Base-by-base conservation (phyloP, 1,139 yeast species). In the Suhomyces choctaworum region DNA sequence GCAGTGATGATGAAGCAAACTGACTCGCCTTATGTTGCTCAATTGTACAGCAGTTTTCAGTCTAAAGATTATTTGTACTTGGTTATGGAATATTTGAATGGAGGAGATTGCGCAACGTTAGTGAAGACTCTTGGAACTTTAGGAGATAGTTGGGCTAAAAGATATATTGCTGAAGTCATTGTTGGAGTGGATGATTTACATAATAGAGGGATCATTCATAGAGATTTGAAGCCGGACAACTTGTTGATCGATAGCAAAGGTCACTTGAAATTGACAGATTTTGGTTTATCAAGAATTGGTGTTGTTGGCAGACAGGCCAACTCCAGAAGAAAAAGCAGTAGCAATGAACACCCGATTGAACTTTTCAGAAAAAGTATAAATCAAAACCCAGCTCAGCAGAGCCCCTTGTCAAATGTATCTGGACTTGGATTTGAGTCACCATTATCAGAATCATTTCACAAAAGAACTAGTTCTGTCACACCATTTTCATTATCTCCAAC, bases 1-100 rank as follows among this genome's bases (percentile, higher is more conserved):
- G 97, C 97, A 0, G 94, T 92, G 16, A 83, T 94, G 92, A 92
- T 94, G 95, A 82, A 95, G 4, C 98, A 94, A 54, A 78, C 95
- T 2, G 95, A 89, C 48, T 85, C 94, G 27, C 95, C 96, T 0
- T 89, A 85, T 56, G 97, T 92, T 40, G 97, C 96, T 1, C 90
- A 85, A 52, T 68, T 94, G 25, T 87, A 82, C 55, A 85, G 84
- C 36, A 84, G 95, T 24, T 94, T 94, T 56, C 98, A 94, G 62
- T 86, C 89, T 40, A 78, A 78, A 37, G 95, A 89, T 46, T 89
- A 84, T 54, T 67, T 94, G 17, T 94, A 87, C 54, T 68, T 94
- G 47, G 98, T 94, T 2, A 92, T 94, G 97, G 98, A 94, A 57
- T 94, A 89, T 56, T 66, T 92, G 31, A 88, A 86, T 48, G 98